phyloP scores from a whole-genome alignment of 148 eudicot genomes.

The Diospyros kaki region DNA sequence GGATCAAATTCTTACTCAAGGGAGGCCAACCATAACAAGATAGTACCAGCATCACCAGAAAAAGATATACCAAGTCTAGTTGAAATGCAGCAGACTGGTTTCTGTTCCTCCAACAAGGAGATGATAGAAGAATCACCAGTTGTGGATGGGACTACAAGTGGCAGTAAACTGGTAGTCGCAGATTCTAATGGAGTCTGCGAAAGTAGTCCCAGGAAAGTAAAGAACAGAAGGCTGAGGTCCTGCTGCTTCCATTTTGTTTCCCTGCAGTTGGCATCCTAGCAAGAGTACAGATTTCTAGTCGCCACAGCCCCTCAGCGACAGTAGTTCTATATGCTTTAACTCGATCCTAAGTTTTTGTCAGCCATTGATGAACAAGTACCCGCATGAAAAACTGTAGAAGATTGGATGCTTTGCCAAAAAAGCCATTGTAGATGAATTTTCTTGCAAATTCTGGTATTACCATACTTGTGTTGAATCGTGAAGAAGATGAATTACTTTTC shows the following conservation, averaged over 20 bases:
- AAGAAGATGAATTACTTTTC: no score
- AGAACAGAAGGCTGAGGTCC: constrained; percentile 21
- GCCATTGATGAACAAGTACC: no score
- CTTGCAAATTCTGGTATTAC: no score
- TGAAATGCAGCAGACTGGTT: constrained; percentile 13
- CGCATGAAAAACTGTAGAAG: no score
- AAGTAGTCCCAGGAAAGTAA: constrained; percentile 7
- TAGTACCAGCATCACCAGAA: constrained; percentile 33
- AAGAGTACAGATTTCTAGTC: not conserved
- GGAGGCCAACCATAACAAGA: constrained; percentile 24
- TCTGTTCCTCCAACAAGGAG: constrained; percentile 15
- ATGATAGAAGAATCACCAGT: constrained; percentile 11
- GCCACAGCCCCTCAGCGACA: no score
- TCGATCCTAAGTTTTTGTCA: no score
- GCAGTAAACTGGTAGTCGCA: constrained; percentile 6
- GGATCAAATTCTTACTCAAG: constrained; percentile 14
- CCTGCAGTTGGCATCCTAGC: constrained; percentile 29
- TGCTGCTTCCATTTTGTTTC: constrained; percentile 51
- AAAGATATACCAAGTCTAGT: constrained; percentile 10
- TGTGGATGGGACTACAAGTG: constrained; percentile 13
- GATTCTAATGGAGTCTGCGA: constrained; percentile 9
- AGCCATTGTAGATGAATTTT: no score
- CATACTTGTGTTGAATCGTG: no score
- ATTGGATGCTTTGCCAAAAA: no score
- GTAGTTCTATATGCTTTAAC: no score